Evolutionary conservation across 2,329 filamentous ascomycete species (phyloP).

Genomic region (Sporothrix protearum): DNA sequence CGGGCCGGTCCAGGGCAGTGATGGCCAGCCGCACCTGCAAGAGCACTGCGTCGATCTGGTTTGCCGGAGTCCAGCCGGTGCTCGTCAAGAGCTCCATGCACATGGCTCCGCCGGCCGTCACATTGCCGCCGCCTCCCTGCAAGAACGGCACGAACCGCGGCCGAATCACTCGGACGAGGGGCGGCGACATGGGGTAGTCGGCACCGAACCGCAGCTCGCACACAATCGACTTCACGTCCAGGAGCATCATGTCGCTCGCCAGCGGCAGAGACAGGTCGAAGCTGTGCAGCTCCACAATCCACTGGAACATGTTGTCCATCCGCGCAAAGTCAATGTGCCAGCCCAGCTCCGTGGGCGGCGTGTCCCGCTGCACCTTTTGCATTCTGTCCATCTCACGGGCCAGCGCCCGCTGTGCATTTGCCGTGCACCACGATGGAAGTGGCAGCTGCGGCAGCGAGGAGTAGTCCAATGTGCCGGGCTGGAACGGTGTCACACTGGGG

Average conservation of each 20-base stretch:
- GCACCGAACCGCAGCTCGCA: constrained; percentile 77
- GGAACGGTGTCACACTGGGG: constrained; percentile 47
- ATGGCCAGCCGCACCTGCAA: constrained; percentile 78
- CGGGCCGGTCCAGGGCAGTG: constrained; percentile 66
- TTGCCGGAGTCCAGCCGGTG: constrained; percentile 72
- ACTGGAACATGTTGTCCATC: constrained; percentile 76
- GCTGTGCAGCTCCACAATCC: constrained; percentile 85
- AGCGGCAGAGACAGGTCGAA: constrained; percentile 69
- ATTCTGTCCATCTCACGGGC: constrained; percentile 62
- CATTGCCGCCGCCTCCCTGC: constrained; percentile 75
- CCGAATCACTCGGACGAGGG: constrained; percentile 78
- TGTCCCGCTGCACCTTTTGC: constrained; percentile 59
- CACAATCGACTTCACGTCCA: constrained; percentile 63
- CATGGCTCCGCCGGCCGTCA: constrained; percentile 79
- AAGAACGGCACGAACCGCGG: constrained; percentile 73
- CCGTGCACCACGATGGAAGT: constrained; percentile 62
- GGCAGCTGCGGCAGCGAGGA: constrained; percentile 61
- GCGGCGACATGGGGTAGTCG: constrained; percentile 72
- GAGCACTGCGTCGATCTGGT: constrained; percentile 73
- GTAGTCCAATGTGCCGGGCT: constrained; percentile 63
- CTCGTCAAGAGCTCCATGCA: constrained; percentile 81
- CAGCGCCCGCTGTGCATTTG: constrained; percentile 58
- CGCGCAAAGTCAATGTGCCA: constrained; percentile 74
- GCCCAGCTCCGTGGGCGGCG: constrained; percentile 62
- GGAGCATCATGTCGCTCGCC: constrained; percentile 67